These are phyloP conservation scores for Septoria linicola DNA, from an alignment of 2,329 filamentous ascomycete species.

Conservation along the genomic window DNA sequence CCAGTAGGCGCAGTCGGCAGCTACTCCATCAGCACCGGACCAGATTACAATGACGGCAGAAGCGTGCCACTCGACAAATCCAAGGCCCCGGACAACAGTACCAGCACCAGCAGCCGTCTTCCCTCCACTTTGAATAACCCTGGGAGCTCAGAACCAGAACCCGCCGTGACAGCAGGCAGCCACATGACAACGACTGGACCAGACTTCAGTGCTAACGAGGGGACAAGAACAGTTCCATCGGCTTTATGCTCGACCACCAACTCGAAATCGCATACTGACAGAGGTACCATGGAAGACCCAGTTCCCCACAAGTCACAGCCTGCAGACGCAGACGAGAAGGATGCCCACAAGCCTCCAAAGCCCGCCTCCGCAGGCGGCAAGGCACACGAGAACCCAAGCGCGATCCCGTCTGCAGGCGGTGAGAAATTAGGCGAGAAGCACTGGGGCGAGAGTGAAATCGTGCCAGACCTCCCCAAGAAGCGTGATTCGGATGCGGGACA, in stretches of 20 bases:
- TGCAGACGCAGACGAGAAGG: slow-evolving; percentile 6
- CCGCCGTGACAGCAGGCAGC: slow-evolving; percentile 4
- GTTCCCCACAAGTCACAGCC: neutral
- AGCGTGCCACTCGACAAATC: neutral
- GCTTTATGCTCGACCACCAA: neutral
- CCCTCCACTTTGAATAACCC: neutral
- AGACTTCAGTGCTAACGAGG: slow-evolving; percentile 11
- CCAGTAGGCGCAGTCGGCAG: neutral
- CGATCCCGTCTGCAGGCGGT: slow-evolving; percentile 38
- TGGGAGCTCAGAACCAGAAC: neutral
- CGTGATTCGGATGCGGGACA: slow-evolving; percentile 8
- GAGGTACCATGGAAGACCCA: slow-evolving; percentile 2
- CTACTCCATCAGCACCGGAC: neutral
- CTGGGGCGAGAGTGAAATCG: slow-evolving; percentile 39
- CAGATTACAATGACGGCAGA: neutral
- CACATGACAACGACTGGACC: slow-evolving; percentile 1
- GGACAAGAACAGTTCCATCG: slow-evolving; percentile 6
- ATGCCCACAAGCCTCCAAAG: slow-evolving; percentile 18
- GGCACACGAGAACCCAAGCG: slow-evolving; percentile 28
- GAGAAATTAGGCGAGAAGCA: slow-evolving; percentile 35
- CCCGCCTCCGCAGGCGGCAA: slow-evolving; percentile 15
- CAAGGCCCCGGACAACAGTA: neutral
- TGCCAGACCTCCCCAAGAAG: slow-evolving; percentile 33
- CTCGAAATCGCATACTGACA: slow-evolving; percentile 8
- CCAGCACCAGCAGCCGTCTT: neutral